Base-by-base conservation (phyloP, 2,329 filamentous ascomycete genomes). In the Lasiodiplodia hormozganensis region DNA sequence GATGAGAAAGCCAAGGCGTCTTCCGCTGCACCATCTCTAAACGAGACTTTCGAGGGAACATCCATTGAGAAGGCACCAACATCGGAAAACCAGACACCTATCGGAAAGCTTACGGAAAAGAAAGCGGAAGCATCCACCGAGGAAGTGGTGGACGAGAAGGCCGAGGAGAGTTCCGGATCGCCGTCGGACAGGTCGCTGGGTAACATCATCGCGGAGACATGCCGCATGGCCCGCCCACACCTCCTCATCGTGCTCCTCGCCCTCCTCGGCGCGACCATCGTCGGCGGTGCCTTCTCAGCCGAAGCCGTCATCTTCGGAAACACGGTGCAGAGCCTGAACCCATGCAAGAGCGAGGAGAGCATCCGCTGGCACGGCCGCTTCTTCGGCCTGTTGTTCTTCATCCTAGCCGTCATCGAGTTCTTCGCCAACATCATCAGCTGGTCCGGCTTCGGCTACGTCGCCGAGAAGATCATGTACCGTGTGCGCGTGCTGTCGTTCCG, bases 401-500 rank as follows among this genome's bases (percentile, higher is more conserved):
- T 89, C 71, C 81, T 90, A 3, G 88, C 86, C 1, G 81, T 85
- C 43, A 81, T 89, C 25, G 87, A 88, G 70, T 85, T 90, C 73
- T 82, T 88, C 28, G 87, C 87, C 71, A 90, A 92, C 70, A 78
- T 88, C 4, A 81, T 84, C 36, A 90, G 87, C 71, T 87, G 87
- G 83, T 82, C 84, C 1, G 79, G 80, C 2, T 89, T 89, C 70
- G 87, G 87, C 1, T 80, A 83, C 68, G 80, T 88, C 0, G 87
- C 90, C 0, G 90, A 93, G 75, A 87, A 89, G 70, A 79, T 91
- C 1, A 81, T 92, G 1, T 89, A 88, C 75, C 85, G 83, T 54
- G 85, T 91, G 11, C 84, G 90, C 65, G 85, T 90, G 2, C 77
- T 90, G 1, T 89, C 88, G 0, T 87, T 92, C 74, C 85, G 88